These are phyloP conservation scores for Sarocladium kiliense DNA, from an alignment of 2,329 filamentous ascomycete species.

Conservation along the genomic window DNA sequence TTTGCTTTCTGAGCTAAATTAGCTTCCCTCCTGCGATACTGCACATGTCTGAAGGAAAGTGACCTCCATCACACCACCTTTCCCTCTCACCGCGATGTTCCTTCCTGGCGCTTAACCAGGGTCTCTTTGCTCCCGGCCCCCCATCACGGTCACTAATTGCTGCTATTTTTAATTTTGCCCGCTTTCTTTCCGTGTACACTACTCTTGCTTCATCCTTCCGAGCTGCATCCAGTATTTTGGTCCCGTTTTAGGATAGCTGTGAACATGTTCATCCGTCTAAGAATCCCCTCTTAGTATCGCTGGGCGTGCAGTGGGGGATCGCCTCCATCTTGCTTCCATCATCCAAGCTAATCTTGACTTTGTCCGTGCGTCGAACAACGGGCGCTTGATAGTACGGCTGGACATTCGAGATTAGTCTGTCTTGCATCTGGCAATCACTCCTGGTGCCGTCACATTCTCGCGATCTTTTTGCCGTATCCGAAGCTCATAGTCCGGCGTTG, in stretches of 20 bases:
- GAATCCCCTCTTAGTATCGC: not conserved
- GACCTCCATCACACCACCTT: not conserved
- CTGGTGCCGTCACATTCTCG: not conserved
- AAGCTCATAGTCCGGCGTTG: not conserved
- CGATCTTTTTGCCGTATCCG: not conserved
- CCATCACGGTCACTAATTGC: not conserved
- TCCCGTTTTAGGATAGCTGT: no score
- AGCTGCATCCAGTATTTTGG: no score
- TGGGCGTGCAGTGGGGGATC: not conserved
- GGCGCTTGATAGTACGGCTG: not conserved
- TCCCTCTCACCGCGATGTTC: not conserved
- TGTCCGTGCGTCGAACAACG: not conserved
- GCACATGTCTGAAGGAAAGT: not conserved
- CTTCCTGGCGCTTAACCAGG: conserved; percentile 2
- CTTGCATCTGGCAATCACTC: not conserved
- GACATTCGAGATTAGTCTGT: not conserved
- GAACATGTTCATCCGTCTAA: not conserved
- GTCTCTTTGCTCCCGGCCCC: not conserved
- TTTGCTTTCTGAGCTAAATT: conserved; percentile 2
- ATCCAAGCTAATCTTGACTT: no score
- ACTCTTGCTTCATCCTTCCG: not conserved
- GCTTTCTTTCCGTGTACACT: not conserved
- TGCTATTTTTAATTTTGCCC: conserved; percentile 14
- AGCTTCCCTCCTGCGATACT: not conserved
- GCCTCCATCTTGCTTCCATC: not conserved